phyloP scores from a whole-genome alignment of 176 grass and related monocot species.

The Dendrocalamus sinicus region DNA sequence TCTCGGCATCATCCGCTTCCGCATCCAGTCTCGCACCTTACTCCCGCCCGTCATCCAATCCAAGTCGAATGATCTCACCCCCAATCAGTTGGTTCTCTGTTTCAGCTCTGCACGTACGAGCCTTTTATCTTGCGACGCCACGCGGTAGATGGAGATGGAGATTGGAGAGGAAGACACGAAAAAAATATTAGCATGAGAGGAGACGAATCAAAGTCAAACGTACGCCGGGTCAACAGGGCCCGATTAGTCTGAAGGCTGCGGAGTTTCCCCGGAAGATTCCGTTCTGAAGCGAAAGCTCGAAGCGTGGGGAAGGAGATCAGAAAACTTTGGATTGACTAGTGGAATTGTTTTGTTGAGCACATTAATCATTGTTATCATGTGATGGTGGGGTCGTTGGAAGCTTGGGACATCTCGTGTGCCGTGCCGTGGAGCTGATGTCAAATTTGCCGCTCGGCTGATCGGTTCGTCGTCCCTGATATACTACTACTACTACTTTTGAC shows the following conservation, averaged over 20 bases:
- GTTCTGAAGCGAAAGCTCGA: neutral
- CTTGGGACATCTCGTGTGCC: neutral
- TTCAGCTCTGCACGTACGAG: conserved; percentile 16
- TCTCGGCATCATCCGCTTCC: conserved; percentile 42
- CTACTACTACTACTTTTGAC: neutral
- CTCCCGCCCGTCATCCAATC: conserved; percentile 23
- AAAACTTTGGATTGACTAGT: neutral
- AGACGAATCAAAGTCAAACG: conserved; percentile 42
- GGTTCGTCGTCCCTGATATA: conserved; percentile 1
- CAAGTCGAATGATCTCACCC: neutral
- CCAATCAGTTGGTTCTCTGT: neutral
- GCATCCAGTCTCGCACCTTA: conserved; percentile 55
- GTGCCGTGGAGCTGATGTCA: conserved; percentile 1
- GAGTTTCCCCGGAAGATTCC: conserved; percentile 37
- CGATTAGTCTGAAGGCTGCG: neutral
- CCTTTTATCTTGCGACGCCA: conserved; percentile 35
- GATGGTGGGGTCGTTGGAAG: neutral
- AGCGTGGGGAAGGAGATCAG: conserved; percentile 19
- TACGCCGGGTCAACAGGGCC: conserved; percentile 1
- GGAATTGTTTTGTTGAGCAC: neutral
- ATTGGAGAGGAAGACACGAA: conserved; percentile 11
- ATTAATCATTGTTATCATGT: neutral
- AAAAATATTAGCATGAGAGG: neutral
- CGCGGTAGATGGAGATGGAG: neutral
- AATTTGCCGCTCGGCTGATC: conserved; percentile 17